A percentile compares a stretch with the other conserved stretches of the same genome.
These are phyloP conservation scores for Misopates orontium DNA, from an alignment of 257 asterid species.

Conservation along the genomic window DNA sequence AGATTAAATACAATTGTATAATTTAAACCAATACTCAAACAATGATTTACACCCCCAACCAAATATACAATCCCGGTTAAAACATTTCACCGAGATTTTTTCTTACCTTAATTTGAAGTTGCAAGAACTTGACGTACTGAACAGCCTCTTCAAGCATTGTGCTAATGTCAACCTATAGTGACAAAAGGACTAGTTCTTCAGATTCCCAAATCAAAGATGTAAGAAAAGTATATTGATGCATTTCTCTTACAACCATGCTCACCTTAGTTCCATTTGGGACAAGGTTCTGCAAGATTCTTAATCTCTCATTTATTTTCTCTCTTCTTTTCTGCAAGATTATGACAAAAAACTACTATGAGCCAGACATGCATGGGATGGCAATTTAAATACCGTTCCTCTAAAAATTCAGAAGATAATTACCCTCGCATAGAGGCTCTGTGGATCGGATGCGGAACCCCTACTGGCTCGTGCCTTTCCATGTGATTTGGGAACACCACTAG, in stretches of 20 bases:
- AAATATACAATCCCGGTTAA: too few relatives aligned
- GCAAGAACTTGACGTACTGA: conserved; percentile 55
- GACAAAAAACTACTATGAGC: not conserved
- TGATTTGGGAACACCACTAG: conserved; percentile 24
- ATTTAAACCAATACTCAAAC: too few relatives aligned
- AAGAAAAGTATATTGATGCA: not conserved
- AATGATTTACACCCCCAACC: too few relatives aligned
- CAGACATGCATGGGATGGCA: conserved; percentile 13
- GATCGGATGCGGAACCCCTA: conserved; percentile 57
- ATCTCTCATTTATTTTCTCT: conserved; percentile 53
- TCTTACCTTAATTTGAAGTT: conserved; percentile 57
- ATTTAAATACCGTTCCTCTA: not conserved
- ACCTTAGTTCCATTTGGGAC: conserved; percentile 67
- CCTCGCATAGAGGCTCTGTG: conserved; percentile 66
- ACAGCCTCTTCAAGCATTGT: conserved; percentile 71
- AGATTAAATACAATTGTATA: too few relatives aligned
- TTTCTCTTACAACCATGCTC: not conserved
- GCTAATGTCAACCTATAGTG: conserved; percentile 53
- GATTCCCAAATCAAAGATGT: not conserved
- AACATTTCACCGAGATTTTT: not conserved
- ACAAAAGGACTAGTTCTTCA: not conserved
- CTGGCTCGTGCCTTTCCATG: conserved; percentile 40
- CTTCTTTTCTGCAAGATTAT: conserved; percentile 46
- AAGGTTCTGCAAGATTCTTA: conserved; percentile 49
- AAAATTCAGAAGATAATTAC: conserved; percentile 23